Base-by-base conservation (phyloP, 106 monocot genomes). In the Posidonia australis region DNA sequence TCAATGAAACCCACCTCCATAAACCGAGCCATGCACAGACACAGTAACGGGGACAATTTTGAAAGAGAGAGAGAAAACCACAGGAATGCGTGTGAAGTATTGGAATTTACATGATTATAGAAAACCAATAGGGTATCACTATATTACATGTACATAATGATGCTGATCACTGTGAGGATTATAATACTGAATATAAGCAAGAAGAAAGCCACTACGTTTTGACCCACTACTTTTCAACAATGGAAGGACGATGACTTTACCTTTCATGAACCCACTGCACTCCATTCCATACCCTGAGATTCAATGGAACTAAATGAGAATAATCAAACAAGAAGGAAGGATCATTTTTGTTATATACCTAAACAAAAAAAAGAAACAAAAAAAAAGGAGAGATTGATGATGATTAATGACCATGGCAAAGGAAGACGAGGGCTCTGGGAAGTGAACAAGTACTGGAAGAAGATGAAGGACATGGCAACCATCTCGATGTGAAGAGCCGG, bases 361-460 rank as follows among this genome's bases (percentile, higher is more conserved):
- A 26, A 2, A n/a, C 18, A 58, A 5, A 24, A 18, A 22, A 18
- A 43, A 21, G 0, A 26, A 2, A n/a, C 18, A 58, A 5, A 24
- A 18, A 22, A 18, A 51, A 17, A 0, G 23, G 53, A 66, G 31
- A 42, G n/a, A 52, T 17, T 0, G 49, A 28, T 7, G 22, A 62
- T 36, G 0, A 28, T 5, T 32, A 9, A 41, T 23, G n/a, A 86
- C 93, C 96, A 78, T 96, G 90, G 80, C 96, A 96, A 30, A 96
- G 90, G 74, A 96, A 96, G 72, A 96, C 80, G 22, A 96, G 90
- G 13, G 90, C 90, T 51, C 87, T 90, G 23, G 79, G 70, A n/a
- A 80, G 63, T 12, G 78, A 60, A 59, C 87, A 78, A 51, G 77
- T n/a, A n/a, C n/a, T n/a, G n/a, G 36, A 36, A n/a, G 82, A 64